These are phyloP conservation scores for Pseudopyrenochaeta lycopersici DNA, from an alignment of 2,329 filamentous ascomycete genomes.

Conservation along the genomic window DNA sequence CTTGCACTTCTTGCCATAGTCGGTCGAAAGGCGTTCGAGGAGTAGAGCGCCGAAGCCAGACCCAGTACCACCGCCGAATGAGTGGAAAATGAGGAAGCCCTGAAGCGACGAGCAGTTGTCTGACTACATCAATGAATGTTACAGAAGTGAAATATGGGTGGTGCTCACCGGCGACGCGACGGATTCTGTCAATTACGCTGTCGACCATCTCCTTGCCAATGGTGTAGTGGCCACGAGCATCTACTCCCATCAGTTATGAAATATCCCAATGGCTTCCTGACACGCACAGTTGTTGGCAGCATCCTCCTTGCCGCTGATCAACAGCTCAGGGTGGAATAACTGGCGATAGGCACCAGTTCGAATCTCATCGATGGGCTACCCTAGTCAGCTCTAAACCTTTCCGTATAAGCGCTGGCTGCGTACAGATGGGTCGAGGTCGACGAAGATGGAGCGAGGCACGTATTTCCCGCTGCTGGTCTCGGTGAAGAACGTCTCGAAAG, in stretches of 20 bases:
- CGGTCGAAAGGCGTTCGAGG: conserved; percentile 75
- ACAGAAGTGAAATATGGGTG: not conserved
- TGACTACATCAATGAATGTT: conserved; percentile 42
- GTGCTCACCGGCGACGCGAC: conserved; percentile 70
- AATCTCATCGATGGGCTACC: conserved; percentile 74
- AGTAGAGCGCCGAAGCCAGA: conserved; percentile 77
- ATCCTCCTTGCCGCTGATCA: conserved; percentile 80
- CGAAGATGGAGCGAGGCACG: conserved; percentile 75
- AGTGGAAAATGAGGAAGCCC: conserved; percentile 79
- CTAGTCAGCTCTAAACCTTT: conserved; percentile 23
- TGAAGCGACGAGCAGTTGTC: conserved; percentile 78
- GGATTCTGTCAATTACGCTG: conserved; percentile 73
- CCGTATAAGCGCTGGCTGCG: conserved; percentile 23
- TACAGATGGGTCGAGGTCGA: conserved; percentile 75
- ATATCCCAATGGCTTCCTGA: not conserved
- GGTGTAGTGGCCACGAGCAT: conserved; percentile 78
- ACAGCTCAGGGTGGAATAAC: conserved; percentile 76
- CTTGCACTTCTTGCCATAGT: conserved; percentile 81
- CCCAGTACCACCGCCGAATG: conserved; percentile 76
- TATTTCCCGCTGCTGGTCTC: conserved; percentile 77
- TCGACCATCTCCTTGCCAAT: conserved; percentile 81
- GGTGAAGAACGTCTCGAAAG: conserved; percentile 77
- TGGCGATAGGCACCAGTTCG: conserved; percentile 73
- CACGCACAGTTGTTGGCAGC: conserved; percentile 75
- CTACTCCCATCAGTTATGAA: conserved; percentile 45